Conservation (phyloP, 2,329 filamentous ascomycete species). For the Trichoderma semiorbis region DNA sequence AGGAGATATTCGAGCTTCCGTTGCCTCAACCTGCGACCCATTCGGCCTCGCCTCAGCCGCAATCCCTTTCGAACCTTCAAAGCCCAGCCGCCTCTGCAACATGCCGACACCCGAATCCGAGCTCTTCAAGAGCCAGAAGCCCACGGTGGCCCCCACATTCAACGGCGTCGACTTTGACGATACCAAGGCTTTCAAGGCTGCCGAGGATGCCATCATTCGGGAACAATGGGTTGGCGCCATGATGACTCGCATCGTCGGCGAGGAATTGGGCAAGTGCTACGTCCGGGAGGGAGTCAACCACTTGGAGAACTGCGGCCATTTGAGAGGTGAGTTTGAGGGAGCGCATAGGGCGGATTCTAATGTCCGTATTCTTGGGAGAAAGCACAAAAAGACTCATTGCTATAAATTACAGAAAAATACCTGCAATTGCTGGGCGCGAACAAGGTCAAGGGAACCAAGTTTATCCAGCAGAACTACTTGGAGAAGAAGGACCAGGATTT, state of each 20-base stretch:
- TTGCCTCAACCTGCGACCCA: conserved; percentile 19
- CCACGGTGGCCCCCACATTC: conserved; percentile 75
- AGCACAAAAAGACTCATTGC: conserved; percentile 7
- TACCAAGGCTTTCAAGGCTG: conserved; percentile 74
- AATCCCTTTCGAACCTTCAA: conserved; percentile 5
- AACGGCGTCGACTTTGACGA: conserved; percentile 86
- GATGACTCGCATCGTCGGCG: conserved; percentile 79
- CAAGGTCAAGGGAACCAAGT: conserved; percentile 75
- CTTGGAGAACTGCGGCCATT: conserved; percentile 77
- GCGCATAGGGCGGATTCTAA: not conserved
- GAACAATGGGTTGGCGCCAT: conserved; percentile 89
- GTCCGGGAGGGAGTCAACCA: conserved; percentile 81
- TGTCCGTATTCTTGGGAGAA: no score
- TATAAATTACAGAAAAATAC: conserved; percentile 63
- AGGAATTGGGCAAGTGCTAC: conserved; percentile 85
- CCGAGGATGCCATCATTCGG: conserved; percentile 76
- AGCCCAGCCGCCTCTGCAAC: conserved; percentile 26
- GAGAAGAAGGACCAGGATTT: conserved; percentile 47
- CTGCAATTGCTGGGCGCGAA: conserved; percentile 72
- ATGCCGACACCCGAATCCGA: conserved; percentile 85
- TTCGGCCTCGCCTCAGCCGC: conserved; percentile 17
- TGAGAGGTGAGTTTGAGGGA: conserved; percentile 64
- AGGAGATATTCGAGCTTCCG: conserved; percentile 20
- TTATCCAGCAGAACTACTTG: conserved; percentile 74
- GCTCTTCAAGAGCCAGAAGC: conserved; percentile 79